A percentile compares a stretch with the other conserved stretches of the same genome.
These are phyloP conservation scores for Begonia fuchsioides DNA, from an alignment of 306 rosid species.

Conservation along the genomic window DNA sequence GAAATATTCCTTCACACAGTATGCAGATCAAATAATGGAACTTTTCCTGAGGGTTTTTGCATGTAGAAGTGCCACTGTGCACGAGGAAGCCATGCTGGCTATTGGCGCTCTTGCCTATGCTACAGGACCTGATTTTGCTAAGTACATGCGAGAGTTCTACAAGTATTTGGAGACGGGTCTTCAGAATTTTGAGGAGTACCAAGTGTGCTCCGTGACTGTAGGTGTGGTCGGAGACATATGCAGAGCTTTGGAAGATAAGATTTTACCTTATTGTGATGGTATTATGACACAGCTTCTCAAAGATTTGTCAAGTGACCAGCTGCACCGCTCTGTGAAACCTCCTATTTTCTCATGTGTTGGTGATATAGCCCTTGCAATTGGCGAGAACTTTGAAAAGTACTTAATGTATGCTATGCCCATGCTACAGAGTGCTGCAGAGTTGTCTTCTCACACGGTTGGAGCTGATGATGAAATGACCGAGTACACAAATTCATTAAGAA, in stretches of 20 bases:
- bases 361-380: conserved; percentile 87
- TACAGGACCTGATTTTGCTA: conserved; percentile 56
- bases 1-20: conserved; percentile 54
- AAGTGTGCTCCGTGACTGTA: conserved; percentile 87
- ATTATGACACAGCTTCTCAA: conserved; percentile 89
- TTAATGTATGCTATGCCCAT: conserved; percentile 87
- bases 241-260: conserved; percentile 79
- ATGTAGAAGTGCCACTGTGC: conserved; percentile 87
- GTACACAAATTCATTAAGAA: conserved; percentile 85
- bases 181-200: conserved; percentile 92
- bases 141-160: conserved; percentile 72
- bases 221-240: conserved; percentile 91
- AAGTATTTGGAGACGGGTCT: conserved; percentile 85
- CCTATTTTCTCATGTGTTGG: conserved; percentile 95
- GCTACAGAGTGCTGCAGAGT: conserved; percentile 97
- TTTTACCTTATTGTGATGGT: conserved; percentile 81
- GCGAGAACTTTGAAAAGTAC: conserved; percentile 87
- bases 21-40: conserved; percentile 80
- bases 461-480: conserved; percentile 82
- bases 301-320: conserved; percentile 79
- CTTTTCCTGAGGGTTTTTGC: conserved; percentile 80
- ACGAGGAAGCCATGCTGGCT: conserved; percentile 97
- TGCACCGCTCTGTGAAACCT: conserved; percentile 92
- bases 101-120: conserved; percentile 94
- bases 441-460: conserved; percentile 53